Base-by-base conservation (phyloP, 75 land plant species). In the Adiantum capillusveneris region DNA sequence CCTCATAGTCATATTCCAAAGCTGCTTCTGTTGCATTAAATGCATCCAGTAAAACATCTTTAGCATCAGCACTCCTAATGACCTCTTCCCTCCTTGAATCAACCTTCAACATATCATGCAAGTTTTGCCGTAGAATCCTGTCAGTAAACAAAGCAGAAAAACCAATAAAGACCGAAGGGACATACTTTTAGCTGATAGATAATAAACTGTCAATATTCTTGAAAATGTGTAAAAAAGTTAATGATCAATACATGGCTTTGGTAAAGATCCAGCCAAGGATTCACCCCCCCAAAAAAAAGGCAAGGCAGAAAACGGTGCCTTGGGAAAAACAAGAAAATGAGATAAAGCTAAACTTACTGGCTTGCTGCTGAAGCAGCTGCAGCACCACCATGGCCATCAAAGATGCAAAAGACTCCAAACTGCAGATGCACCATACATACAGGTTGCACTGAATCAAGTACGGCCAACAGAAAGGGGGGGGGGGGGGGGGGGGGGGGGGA, bases 341-440 rank as follows among this genome's bases (percentile, higher is more conserved):
- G 29, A 42, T 41, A 31, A 63, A 36, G 65, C 37, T 30, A 26
- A 24, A 75, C 88, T 70, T 28, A 94, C 99, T 80, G 74, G 88
- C 91, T 81, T 27, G 82, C 88, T 63, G 79, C 73, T 67, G 73
- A 75, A 1, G 96, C 96, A 56, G 96, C 99, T 19, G 41, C 84
- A 29, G 64, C 77, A 46, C 99, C 99, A 58, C 96, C 96, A 80
- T 95, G 99, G 27, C 99, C 99, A 82, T 90, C 99, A 76, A 85
- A 95, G 11, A 95, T 84, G 45, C 88, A 79, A 72, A 90, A 89
- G 6, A 90, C 56, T 34, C 99, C 99, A 80, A 95, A 86, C 86
- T 86, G 88, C 73, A 34, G 9, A 34, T 34, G 37, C 6, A 53
- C 39, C 25, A 48, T 0, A 17, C 55, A 53, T 5, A 53, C 5